Evolutionary conservation across 352 stramenopile species (phyloP).

Genomic region (Pythium dissotocum): DNA sequence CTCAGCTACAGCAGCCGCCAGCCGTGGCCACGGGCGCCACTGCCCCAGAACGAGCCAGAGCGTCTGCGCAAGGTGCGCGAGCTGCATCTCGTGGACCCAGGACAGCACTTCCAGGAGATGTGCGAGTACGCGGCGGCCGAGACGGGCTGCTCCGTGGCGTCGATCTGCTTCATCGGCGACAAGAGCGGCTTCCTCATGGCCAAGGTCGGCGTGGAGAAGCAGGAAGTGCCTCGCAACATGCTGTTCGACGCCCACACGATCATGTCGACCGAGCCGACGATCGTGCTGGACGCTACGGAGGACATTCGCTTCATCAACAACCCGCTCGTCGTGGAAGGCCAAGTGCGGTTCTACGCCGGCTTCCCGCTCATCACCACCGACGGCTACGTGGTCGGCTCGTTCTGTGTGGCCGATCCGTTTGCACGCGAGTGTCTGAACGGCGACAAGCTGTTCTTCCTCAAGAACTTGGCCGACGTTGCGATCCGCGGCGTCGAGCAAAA

Average conservation of each 20-base stretch:
- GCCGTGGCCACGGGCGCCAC: slow-evolving; percentile 78
- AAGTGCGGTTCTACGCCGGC: slow-evolving; percentile 81
- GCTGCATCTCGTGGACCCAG: slow-evolving; percentile 74
- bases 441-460: slow-evolving; percentile 83
- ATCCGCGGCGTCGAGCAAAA: slow-evolving; percentile 83
- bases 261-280: slow-evolving; percentile 74
- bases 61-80: slow-evolving; percentile 73
- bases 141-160: slow-evolving; percentile 77
- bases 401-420: slow-evolving; percentile 78
- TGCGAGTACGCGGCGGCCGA: slow-evolving; percentile 82
- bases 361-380: slow-evolving; percentile 78
- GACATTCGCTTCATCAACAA: slow-evolving; percentile 83
- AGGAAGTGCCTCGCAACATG: slow-evolving; percentile 76
- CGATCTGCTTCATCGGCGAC: slow-evolving; percentile 85
- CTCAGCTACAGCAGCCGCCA: slow-evolving; percentile 80
- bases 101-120: slow-evolving; percentile 87
- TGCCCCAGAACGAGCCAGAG: slow-evolving; percentile 61
- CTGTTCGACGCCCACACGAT: slow-evolving; percentile 81
- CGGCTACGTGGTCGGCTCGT: slow-evolving; percentile 64
- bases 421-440: slow-evolving; percentile 69
- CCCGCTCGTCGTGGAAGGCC: slow-evolving; percentile 69
- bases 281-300: slow-evolving; percentile 79
- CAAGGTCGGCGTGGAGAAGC: slow-evolving; percentile 75
- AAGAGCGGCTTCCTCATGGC: slow-evolving; percentile 86
- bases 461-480: slow-evolving; percentile 77